Evolutionary conservation across 345 rosid genomes (phyloP).

Genomic region (Populus pruinosa): DNA sequence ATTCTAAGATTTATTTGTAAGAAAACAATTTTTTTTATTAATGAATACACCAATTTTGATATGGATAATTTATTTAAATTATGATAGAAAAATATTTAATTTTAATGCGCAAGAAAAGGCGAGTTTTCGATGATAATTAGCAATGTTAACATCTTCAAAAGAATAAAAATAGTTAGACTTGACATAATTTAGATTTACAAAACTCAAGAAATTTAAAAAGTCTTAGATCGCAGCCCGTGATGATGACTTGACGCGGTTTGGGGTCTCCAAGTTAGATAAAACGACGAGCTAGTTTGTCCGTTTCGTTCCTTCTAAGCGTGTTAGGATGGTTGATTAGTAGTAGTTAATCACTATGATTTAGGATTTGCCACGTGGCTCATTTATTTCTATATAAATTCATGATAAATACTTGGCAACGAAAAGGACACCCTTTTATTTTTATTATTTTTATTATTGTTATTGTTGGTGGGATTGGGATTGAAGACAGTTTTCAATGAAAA

Average conservation of each 20-base stretch:
- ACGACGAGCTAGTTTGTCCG: slow-evolving; percentile 28
- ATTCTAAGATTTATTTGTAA: too few relatives aligned
- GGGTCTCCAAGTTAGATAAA: slow-evolving; percentile 10
- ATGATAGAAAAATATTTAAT: too few relatives aligned
- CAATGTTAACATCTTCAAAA: too few relatives aligned
- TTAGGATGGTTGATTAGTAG: slow-evolving; percentile 21
- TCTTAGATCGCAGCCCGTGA: neutral
- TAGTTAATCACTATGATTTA: neutral
- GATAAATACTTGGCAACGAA: too few relatives aligned
- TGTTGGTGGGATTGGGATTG: neutral
- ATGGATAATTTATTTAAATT: too few relatives aligned
- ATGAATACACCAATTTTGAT: too few relatives aligned
- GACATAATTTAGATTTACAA: too few relatives aligned
- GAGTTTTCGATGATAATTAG: too few relatives aligned
- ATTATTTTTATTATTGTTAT: neutral
- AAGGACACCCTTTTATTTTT: too few relatives aligned
- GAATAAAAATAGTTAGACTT: too few relatives aligned
- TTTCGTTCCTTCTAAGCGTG: slow-evolving; percentile 13
- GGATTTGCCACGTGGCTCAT: slow-evolving; percentile 13
- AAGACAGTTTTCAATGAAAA: neutral
- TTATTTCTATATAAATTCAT: neutral
- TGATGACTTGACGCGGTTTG: slow-evolving; percentile 13
- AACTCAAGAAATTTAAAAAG: neutral
- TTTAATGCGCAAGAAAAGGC: too few relatives aligned
- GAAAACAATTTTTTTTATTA: too few relatives aligned